These are phyloP conservation scores for Ceratorhiza oryzae-sativae DNA, from an alignment of 1,284 basidiomycete genomes.

Conservation along the genomic window DNA sequence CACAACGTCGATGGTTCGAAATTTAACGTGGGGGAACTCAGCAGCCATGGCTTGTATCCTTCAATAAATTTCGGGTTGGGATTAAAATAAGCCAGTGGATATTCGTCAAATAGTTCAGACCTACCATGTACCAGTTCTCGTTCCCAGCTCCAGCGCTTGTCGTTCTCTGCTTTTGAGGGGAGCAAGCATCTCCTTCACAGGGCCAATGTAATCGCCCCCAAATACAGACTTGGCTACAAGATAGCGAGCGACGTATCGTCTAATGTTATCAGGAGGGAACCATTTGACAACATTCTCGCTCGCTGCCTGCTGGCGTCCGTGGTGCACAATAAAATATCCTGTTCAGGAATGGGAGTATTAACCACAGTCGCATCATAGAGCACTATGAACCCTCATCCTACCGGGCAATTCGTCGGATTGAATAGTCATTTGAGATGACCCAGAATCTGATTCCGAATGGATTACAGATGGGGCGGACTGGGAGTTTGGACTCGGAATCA, in stretches of 20 bases:
- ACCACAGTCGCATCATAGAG: too few relatives aligned
- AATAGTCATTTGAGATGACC: too few relatives aligned
- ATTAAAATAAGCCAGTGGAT: not conserved
- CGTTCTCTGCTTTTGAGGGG: not conserved
- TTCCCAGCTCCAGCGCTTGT: not conserved
- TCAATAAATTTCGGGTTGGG: not conserved
- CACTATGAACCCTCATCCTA: too few relatives aligned
- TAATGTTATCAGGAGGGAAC: not conserved
- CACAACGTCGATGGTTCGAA: not conserved
- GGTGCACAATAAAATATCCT: not conserved
- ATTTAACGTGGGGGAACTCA: not conserved
- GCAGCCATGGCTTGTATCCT: conserved; percentile 7
- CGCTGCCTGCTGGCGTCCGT: not conserved
- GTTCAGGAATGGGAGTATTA: too few relatives aligned
- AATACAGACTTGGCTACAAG: not conserved
- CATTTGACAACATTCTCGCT: not conserved
- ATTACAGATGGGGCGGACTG: too few relatives aligned
- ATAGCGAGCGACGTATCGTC: not conserved
- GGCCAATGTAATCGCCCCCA: not conserved
- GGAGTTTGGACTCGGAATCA: too few relatives aligned
- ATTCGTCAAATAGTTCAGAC: not conserved
- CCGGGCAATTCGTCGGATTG: too few relatives aligned
- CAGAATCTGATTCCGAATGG: too few relatives aligned
- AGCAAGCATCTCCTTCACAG: not conserved
- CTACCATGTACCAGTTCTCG: not conserved